Conservation (phyloP, 768 basidiomycete genomes). For the Terana coerulea region DNA sequence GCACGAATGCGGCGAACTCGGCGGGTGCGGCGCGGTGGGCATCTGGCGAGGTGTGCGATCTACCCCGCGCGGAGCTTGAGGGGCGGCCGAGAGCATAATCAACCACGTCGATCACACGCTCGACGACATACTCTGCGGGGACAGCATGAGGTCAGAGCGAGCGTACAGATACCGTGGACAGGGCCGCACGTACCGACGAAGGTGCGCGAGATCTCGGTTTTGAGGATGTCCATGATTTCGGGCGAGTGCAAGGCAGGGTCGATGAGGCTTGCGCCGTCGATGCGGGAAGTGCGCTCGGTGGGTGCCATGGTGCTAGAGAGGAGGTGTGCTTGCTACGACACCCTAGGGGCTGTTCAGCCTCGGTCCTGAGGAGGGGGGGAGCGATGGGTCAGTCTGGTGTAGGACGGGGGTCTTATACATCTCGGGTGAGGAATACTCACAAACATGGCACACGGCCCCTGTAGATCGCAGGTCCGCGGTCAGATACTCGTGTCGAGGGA, state of each 20-base stretch:
- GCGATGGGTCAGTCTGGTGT: conserved; percentile 11
- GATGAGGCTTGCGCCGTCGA: conserved; percentile 54
- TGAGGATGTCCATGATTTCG: conserved; percentile 64
- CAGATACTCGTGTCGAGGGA: conserved; percentile 7
- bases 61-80: conserved; percentile 50
- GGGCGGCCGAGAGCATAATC: conserved; percentile 70
- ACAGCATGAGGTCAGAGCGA: conserved; percentile 4
- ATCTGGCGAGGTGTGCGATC: conserved; percentile 23
- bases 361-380: conserved; percentile 25
- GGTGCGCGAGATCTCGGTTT: conserved; percentile 54
- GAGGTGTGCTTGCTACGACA: conserved; percentile 7
- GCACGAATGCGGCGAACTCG: conserved; percentile 59
- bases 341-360: conserved; percentile 26
- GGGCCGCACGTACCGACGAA: conserved; percentile 55
- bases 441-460: conserved; percentile 7
- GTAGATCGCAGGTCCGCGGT: conserved; percentile 1
- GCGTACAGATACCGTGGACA: conserved; percentile 1
- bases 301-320: conserved; percentile 7
- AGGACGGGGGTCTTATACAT: conserved; percentile 10
- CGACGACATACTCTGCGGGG: conserved; percentile 60
- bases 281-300: conserved; percentile 24
- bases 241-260: conserved; percentile 61
- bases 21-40: conserved; percentile 47
- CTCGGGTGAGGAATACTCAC: conserved; percentile 4
- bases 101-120: conserved; percentile 66